Evolutionary conservation across 148 eudicot genomes (phyloP).

Genomic region (Rhododendron griersonianum): DNA sequence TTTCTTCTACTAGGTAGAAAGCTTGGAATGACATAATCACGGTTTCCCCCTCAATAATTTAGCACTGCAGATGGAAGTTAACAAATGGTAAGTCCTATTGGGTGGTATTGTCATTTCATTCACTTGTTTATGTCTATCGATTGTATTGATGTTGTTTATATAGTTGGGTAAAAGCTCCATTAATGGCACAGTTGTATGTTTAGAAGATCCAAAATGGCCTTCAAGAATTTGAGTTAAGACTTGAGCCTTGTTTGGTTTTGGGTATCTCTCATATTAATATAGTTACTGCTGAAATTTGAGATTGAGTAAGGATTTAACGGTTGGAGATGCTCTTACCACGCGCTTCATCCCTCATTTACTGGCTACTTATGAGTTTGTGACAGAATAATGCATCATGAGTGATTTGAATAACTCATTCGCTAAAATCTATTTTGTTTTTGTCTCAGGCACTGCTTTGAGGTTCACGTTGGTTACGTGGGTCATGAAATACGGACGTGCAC

Average conservation of each 20-base stretch:
- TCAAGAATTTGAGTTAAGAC: neutral
- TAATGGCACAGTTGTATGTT: neutral
- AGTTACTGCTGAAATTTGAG: neutral
- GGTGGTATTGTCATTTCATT: neutral
- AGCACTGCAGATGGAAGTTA: neutral
- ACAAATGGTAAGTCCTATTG: neutral
- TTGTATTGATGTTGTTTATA: neutral
- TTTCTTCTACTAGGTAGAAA: neutral
- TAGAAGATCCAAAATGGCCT: neutral
- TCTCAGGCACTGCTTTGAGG: constrained; percentile 53
- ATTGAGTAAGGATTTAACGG: neutral
- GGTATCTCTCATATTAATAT: neutral
- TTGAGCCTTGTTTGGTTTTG: neutral
- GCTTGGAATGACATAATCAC: neutral
- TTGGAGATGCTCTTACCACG: neutral
- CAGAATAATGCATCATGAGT: neutral
- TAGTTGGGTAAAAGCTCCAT: neutral
- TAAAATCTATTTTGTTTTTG: neutral
- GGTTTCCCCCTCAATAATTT: neutral
- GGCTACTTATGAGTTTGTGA: neutral
- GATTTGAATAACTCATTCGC: neutral
- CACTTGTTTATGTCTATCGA: neutral
- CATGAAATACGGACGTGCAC: constrained; percentile 64
- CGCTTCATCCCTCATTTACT: neutral
- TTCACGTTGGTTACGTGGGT: constrained; percentile 54